A percentile compares a stretch with the other conserved stretches of the same genome.
These are phyloP conservation scores for Terana coerulea DNA, from an alignment of 768 basidiomycete genomes.

Conservation along the genomic window DNA sequence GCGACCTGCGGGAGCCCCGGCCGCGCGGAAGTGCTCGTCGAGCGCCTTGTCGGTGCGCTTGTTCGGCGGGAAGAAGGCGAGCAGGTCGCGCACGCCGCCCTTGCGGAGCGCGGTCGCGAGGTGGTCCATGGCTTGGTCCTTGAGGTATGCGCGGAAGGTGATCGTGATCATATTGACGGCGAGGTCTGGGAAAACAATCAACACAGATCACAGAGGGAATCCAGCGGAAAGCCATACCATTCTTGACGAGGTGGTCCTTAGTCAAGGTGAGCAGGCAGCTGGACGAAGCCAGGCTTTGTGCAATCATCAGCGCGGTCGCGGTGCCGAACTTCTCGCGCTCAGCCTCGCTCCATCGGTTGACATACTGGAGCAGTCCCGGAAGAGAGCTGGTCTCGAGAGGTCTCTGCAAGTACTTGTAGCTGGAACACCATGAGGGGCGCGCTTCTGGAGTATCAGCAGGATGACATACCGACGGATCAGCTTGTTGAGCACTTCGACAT, in stretches of 20 bases:
- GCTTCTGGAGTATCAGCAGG: not conserved
- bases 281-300: conserved; percentile 78
- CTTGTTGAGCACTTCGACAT: conserved; percentile 92
- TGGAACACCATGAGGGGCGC: conserved; percentile 28
- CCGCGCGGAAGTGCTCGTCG: conserved; percentile 85
- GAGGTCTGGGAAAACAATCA: conserved; percentile 49
- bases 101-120: conserved; percentile 78
- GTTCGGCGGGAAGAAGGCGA: conserved; percentile 83
- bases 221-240: conserved; percentile 50
- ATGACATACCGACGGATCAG: conserved; percentile 82
- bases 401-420: conserved; percentile 99
- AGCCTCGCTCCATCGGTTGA: conserved; percentile 74
- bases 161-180: conserved; percentile 71
- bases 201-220: too few relatives aligned
- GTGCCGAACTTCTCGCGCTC: conserved; percentile 83
- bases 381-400: conserved; percentile 87
- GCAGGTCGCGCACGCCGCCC: conserved; percentile 81
- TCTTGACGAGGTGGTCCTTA: conserved; percentile 95
- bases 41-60: conserved; percentile 71
- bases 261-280: conserved; percentile 76
- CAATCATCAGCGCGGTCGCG: conserved; percentile 76
- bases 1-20: conserved; percentile 73
- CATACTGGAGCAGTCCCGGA: conserved; percentile 83
- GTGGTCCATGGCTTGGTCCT: conserved; percentile 86
- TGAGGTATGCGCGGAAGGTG: conserved; percentile 79